Evolutionary conservation across 768 basidiomycete genomes (phyloP), one percentile per base, ranked within the genome.

Genomic region (Sarcodon aspratus): DNA sequence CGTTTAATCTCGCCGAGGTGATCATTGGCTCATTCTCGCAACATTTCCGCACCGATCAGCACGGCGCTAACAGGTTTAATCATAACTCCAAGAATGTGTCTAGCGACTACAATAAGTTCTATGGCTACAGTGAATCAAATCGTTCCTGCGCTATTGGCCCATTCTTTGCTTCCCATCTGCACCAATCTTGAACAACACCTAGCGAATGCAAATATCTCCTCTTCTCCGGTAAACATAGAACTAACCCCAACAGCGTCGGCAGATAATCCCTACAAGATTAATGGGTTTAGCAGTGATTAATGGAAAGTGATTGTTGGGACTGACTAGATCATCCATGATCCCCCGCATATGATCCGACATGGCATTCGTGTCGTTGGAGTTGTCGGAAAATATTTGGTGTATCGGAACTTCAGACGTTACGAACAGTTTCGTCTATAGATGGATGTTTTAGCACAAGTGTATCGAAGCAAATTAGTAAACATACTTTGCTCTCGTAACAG

Each of bases 141-240:
- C 4, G 7, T 8, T n/a, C 66, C 69, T 12, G 70, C 61, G 35
- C 63, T 68, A 60, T 77, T 75, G 3, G 75, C 75, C 91, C 91
- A 95, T 55, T 93, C 86, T 56, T 74, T 83, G 60, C 88, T 92
- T 12, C 92, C 90, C 89, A 91, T 91, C 63, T 91, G 79, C 42
- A 89, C 85, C 13, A 91, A 69, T 40, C 90, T 74, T 18, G 86
- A 90, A 59, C 88, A 91, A 15, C 94, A 94, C 34, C 96, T 78
- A 9, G 92, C 93, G 63, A 97, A 99, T 0, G 96, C 96, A 61
- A 99, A 99, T 0, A 97, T 62, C 65, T 98, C 96, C 63, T 98
- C 96, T 59, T 98, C 94, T 3, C 95, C 94, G 0, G 84, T 85
- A 61, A 98, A 98, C 70, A 99, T 86, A 38, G 91, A 85, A 52